Evolutionary conservation across 2,329 filamentous ascomycete genomes (phyloP), one percentile per base, ranked within the genome.

Genomic region (Stagonosporopsis tanaceti): DNA sequence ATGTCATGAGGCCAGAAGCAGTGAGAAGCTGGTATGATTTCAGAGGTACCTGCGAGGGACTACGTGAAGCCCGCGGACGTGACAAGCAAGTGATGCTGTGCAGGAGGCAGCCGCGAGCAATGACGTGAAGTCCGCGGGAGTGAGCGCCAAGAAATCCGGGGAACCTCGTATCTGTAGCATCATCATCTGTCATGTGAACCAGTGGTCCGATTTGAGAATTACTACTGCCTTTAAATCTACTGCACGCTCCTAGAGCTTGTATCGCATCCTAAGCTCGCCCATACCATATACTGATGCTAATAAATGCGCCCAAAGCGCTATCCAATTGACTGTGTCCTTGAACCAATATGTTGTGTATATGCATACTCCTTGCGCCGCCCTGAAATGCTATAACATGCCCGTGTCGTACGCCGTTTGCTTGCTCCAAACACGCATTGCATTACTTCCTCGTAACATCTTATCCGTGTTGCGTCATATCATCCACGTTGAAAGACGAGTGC

Each of bases 81-180:
- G 11, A 35, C 40, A 54, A 32, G 7, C n/a, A 20, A 41, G 35
- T 28, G 20, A 42, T 17, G 32, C 20, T 9, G 12, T 35, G 41
- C 14, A 7, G 3, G 11, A 27, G n/a, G 20, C 12, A 17, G 28
- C 40, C 2, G 35, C 15, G n/a, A 24, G 5, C 17, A n/a, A 34
- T 48, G 46, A 58, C 55, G 55, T 40, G n/a, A 50, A 48, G 50
- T 45, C 55, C 55, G 55, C 50, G 50, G 55, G 50, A 46, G 27
- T 58, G 50, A 41, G 27, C 53, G 55, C 44, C 55, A 45, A 57
- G 53, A 44, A 39, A 51, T 47, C 28, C 34, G 53, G 53, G 42
- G 53, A 42, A 51, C 20, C 30, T 35, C 20, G 20, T n/a, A 22
- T 28, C 12, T 17, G 20, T 15, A 12, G 22, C 17, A 11, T 17